These are phyloP conservation scores for Conoideocrella luteorostrata DNA, from an alignment of 2,329 filamentous ascomycete species.

Conservation along the genomic window DNA sequence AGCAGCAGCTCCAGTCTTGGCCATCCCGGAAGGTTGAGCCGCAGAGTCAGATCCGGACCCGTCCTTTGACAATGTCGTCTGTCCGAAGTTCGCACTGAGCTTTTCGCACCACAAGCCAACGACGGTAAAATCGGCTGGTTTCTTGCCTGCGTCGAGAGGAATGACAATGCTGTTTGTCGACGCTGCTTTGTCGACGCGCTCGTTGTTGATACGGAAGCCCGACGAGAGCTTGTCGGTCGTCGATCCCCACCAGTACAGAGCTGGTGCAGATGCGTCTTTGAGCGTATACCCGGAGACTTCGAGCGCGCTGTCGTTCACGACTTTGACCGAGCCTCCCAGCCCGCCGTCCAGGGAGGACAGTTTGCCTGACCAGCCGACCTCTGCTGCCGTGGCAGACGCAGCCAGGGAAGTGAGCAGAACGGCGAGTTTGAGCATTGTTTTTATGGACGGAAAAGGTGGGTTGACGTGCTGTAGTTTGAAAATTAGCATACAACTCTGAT, in stretches of 20 bases:
- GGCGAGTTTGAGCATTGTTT: not conserved
- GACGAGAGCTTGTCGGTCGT: conserved; percentile 12
- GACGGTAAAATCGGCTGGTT: conserved; percentile 15
- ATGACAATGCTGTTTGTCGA: conserved; percentile 14
- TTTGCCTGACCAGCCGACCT: conserved; percentile 14
- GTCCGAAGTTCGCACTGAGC: conserved; percentile 18
- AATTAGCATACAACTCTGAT: too few species aligned
- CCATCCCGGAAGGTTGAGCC: not conserved
- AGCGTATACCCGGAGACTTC: conserved; percentile 17
- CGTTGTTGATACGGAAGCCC: conserved; percentile 21
- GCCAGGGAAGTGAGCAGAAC: conserved; percentile 3
- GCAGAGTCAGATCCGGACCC: not conserved
- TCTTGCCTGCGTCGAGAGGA: conserved; percentile 18
- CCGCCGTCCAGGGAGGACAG: conserved; percentile 18
- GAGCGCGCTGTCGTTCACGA: conserved; percentile 16
- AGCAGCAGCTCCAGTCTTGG: not conserved
- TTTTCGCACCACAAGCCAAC: conserved; percentile 19
- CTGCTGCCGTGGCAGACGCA: conserved; percentile 9
- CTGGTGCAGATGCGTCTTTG: conserved; percentile 19
- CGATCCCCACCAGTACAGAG: conserved; percentile 22
- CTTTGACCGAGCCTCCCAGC: conserved; percentile 17
- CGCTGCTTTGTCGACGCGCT: conserved; percentile 14
- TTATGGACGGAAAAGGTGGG: too few species aligned
- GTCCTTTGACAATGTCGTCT: conserved; percentile 11
- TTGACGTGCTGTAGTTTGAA: too few species aligned